These are phyloP conservation scores for Elongisporangium anandrum DNA, from an alignment of 352 stramenopile species.

Conservation along the genomic window DNA sequence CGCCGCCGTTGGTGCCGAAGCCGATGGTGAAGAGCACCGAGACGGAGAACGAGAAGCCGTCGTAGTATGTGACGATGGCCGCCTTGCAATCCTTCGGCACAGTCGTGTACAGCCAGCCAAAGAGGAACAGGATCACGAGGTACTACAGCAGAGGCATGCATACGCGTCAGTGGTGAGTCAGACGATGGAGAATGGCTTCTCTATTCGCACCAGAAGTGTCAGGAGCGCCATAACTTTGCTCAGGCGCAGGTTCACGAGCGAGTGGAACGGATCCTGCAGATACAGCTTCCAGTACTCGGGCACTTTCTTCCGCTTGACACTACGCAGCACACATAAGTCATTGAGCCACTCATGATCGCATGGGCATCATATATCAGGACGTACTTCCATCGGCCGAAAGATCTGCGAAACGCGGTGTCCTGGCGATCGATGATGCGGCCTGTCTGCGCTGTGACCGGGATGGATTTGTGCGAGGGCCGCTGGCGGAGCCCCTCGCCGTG, in stretches of 20 bases:
- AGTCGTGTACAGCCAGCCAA: constrained; percentile 71
- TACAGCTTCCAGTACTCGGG: constrained; percentile 83
- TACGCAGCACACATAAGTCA: constrained; percentile 14
- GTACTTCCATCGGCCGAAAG: constrained; percentile 77
- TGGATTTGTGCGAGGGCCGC: neutral
- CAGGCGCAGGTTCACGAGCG: constrained; percentile 74
- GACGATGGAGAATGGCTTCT: neutral
- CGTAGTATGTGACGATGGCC: constrained; percentile 57
- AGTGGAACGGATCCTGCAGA: constrained; percentile 80
- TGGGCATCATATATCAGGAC: constrained; percentile 7
- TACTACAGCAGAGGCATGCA: constrained; percentile 33
- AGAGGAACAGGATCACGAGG: constrained; percentile 56
- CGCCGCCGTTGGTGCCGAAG: constrained; percentile 71
- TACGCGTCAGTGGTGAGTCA: constrained; percentile 2
- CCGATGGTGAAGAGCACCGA: constrained; percentile 79
- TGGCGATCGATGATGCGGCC: constrained; percentile 72
- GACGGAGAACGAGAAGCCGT: constrained; percentile 80
- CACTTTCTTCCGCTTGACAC: constrained; percentile 73
- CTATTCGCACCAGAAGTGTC: constrained; percentile 21
- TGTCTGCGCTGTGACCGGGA: constrained; percentile 23
- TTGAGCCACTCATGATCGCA: constrained; percentile 4
- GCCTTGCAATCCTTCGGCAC: constrained; percentile 64
- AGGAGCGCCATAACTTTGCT: constrained; percentile 66
- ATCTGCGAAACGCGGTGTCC: constrained; percentile 58
- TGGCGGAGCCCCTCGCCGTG: constrained; percentile 9